Base-by-base conservation (phyloP, 139 green algal genomes). In the Protoeuglena noctilucae region DNA sequence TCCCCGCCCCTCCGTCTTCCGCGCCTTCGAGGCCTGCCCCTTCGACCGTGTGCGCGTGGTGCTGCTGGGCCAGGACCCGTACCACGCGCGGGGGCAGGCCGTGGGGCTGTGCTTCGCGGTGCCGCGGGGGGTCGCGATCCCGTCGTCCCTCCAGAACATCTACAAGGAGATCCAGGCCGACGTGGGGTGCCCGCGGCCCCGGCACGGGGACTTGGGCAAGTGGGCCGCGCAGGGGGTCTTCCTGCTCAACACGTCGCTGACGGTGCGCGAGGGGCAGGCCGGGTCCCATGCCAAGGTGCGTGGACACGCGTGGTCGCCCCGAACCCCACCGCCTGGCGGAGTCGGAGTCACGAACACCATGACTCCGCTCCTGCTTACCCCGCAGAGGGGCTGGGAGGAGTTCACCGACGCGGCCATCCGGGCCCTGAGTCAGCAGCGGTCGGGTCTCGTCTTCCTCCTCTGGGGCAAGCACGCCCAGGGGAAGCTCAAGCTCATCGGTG, bases 71-170 rank as follows among this genome's bases (percentile, higher is more conserved):
- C 68, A 81, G 66, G 92, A 99, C 62, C 92, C 92, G 1, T 99
- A 99, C 75, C 88, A 95, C 58, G 72, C 72, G 30, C 41, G 67
- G 2, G 73, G 74, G 23, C 84, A 97, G 69, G 92, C 89, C n/a
- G 86, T 93, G 77, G 91, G 91, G 0, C 74, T 98, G 21, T 83
- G 67, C 46, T 99, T 98, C 73, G 87, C 73, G 21, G 92, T 99
- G 31, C 84, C 88, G 0, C 65, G 54, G 3, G 85, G 76, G 3
- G 28, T 70, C 24, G 61, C 61, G 28, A 40, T 75, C 18, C 62
- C 62, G 3, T 46, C 53, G 40, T 67, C 58, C 23, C 28, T 74
- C 19, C 45, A 29, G 45, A 86, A 84, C 54, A 76, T 86, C 14
- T 84, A 82, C 69, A 87, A 84, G 51, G 85, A 94, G 71, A 62